These are phyloP conservation scores for Comarum palustre DNA, from an alignment of 306 rosid genomes.

Conservation along the genomic window DNA sequence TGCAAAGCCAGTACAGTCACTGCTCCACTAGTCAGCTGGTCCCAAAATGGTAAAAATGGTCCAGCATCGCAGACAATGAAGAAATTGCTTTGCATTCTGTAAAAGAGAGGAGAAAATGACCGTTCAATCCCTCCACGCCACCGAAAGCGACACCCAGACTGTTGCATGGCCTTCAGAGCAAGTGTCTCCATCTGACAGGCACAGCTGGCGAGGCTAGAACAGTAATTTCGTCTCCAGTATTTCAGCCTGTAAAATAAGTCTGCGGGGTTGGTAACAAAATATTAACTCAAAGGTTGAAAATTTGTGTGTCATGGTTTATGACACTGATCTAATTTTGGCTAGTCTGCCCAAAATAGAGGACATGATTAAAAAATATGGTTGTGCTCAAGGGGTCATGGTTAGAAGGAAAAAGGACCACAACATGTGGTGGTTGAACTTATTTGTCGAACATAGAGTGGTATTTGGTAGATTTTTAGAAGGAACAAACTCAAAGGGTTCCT, in stretches of 20 bases:
- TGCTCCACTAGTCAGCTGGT: conserved; percentile 23
- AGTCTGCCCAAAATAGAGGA: background rate
- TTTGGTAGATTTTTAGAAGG: background rate
- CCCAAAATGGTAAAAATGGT: conserved; percentile 25
- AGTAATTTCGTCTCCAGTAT: conserved; percentile 5
- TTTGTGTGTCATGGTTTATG: background rate
- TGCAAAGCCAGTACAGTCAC: conserved; percentile 5
- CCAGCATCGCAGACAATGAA: conserved; percentile 3
- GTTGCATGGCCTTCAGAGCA: background rate
- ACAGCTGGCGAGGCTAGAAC: background rate
- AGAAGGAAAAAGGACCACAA: background rate
- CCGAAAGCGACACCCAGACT: conserved; percentile 14
- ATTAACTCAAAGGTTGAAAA: background rate
- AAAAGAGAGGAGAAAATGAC: conserved; percentile 14
- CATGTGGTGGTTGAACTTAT: conserved; percentile 8
- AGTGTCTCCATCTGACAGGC: conserved; percentile 10
- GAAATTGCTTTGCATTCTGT: background rate
- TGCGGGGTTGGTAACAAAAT: background rate
- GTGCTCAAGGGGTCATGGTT: background rate
- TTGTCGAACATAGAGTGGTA: conserved; percentile 1
- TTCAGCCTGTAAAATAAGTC: conserved; percentile 17
- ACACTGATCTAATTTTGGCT: background rate
- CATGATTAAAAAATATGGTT: background rate
- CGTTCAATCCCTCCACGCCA: conserved; percentile 20
- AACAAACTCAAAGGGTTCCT: background rate